These are phyloP conservation scores for Euphorbia lathyris DNA, from an alignment of 345 rosid genomes.

Conservation along the genomic window DNA sequence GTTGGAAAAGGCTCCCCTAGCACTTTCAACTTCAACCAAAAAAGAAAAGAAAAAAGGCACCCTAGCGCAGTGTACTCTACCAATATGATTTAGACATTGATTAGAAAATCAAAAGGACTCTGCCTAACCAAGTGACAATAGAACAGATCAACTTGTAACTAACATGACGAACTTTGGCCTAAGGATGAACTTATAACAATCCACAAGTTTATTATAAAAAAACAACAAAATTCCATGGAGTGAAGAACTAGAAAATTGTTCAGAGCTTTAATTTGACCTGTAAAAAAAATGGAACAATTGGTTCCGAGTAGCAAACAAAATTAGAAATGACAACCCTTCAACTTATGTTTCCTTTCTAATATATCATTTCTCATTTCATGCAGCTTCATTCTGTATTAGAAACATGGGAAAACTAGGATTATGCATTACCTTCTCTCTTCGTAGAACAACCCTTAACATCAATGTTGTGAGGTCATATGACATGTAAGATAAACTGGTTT, in stretches of 20 bases:
- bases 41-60: conserved; percentile 6
- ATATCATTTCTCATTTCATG: background rate
- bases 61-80: conserved; percentile 1
- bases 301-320: background rate
- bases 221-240: background rate
- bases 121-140: background rate
- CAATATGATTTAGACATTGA: background rate
- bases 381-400: background rate
- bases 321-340: background rate
- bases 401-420: background rate
- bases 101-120: background rate
- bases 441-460: background rate
- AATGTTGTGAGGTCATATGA: background rate
- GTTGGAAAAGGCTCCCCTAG: conserved; percentile 65
- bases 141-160: background rate
- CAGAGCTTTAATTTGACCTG: background rate
- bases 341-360: background rate
- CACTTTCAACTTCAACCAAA: conserved; percentile 52
- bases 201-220: background rate
- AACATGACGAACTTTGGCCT: background rate
- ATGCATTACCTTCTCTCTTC: background rate
- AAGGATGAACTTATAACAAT: background rate
- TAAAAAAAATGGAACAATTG: background rate
- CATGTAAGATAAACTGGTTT: background rate
- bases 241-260: background rate